Evolutionary conservation across 176 grass and related monocot genomes (phyloP).

Genomic region (Tuctoria greenei): DNA sequence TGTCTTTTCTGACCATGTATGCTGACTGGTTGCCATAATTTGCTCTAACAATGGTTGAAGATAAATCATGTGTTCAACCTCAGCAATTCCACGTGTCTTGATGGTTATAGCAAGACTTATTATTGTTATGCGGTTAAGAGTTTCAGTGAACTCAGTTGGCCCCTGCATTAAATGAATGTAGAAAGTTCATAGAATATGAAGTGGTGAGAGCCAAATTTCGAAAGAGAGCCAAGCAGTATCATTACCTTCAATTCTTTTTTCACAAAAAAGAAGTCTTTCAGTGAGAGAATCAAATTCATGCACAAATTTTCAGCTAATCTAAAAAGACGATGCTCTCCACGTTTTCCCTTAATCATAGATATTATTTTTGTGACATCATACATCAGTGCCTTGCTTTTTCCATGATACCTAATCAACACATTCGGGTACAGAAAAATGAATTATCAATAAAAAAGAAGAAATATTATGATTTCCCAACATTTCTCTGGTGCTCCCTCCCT

Average conservation of each 20-base stretch:
- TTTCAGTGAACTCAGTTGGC: conserved; percentile 98
- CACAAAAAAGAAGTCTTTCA: conserved; percentile 96
- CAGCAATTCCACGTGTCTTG: conserved; percentile 93
- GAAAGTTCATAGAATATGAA: conserved; percentile 13
- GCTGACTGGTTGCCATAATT: conserved; percentile 97
- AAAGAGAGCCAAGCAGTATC: conserved; percentile 19
- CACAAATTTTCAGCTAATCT: conserved; percentile 98
- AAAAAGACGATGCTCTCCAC: conserved; percentile 92
- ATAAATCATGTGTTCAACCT: conserved; percentile 96
- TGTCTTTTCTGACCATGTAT: conserved; percentile 97
- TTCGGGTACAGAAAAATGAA: conserved; percentile 23
- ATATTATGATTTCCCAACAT: not conserved
- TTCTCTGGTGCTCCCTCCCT: not conserved
- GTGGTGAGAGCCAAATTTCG: conserved; percentile 5
- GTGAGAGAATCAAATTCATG: conserved; percentile 98
- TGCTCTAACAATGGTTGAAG: conserved; percentile 92
- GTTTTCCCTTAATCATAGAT: conserved; percentile 95
- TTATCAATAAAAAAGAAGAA: conserved; percentile 18
- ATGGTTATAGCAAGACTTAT: conserved; percentile 99
- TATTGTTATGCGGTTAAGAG: conserved; percentile 98
- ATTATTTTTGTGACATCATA: conserved; percentile 99
- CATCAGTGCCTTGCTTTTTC: conserved; percentile 98
- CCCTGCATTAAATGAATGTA: conserved; percentile 52
- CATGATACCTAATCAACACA: conserved; percentile 65
- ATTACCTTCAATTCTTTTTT: conserved; percentile 98